Base-by-base conservation (phyloP, 2,329 filamentous ascomycete genomes). In the Pyrenophora teres region DNA sequence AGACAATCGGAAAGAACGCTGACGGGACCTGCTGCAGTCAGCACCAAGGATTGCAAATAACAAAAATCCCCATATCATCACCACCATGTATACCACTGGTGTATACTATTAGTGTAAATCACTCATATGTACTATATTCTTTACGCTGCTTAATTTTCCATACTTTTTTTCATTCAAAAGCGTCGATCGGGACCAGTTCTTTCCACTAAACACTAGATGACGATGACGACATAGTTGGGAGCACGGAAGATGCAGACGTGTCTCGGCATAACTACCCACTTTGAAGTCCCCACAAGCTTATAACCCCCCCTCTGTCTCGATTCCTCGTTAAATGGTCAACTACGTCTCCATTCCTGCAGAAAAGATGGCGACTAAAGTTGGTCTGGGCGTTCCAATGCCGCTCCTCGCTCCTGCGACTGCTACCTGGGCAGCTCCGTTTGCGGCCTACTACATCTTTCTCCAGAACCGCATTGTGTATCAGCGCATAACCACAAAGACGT, bases 371-470 rank as follows among this genome's bases (percentile, higher is more conserved):
- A 59, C 57, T 40, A 69, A 67, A 48, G 49, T 73, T 44, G 71
- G 71, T 39, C 64, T 74, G 47, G 65, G 68, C 32, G 60, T 70
- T 32, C 61, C 68, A 27, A 56, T 70, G 59, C 68, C 64, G 19
- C 57, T 68, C 18, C 60, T 72, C 6, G 62, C 69, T 10, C 71
- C 71, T n/a, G 68, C 71, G 31, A 73, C 74, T 43, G 71, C 74
- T 54, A 67, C 68, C n/a, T 76, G 70, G 70, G 61, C 69, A 27
- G 62, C 70, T 30, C 76, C 77, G 18, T 77, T 79, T 52, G 69
- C 72, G 5, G 68, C 67, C 4, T 79, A 78, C 58, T 72, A 76
- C 42, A 38, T 72, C 41, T 69, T 77, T 56, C 71, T 79, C 16
- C 73, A 73, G 48, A 68, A 71, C 35, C 71, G 76, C 13, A 67